Base-by-base conservation (phyloP, 2,329 filamentous ascomycete species). In the Microdochium paspali region DNA sequence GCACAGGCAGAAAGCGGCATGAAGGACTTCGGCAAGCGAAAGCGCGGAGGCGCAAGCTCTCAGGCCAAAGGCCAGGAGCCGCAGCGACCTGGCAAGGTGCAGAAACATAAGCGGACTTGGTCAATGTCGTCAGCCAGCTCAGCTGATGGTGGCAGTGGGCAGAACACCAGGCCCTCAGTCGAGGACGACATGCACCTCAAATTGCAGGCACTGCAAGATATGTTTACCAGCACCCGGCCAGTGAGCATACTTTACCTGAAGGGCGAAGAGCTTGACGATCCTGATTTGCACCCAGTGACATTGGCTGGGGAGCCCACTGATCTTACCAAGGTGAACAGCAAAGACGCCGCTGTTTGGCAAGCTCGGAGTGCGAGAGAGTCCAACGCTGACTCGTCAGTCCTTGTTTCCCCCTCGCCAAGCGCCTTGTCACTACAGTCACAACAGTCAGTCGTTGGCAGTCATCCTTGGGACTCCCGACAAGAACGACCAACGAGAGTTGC, bases 81-180 rank as follows among this genome's bases (percentile, higher is more conserved):
- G 60, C 67, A 82, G 62, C 73, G 87, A 48, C 82, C 85, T 2
- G 85, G 85, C n/a, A 95, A 95, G 64, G 79, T 87, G 1, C 79
- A 81, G 23, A 95, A 95, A 65, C 90, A 96, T 67, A 94, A 95
- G 66, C 76, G 91, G 50, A 95, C 90, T 0, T 96, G 90, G 90
- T 96, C 91, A 10, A 88, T 95, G 76, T 90, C 89, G 23, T 96
- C 91, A 5, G 70, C 79, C 26, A 82, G 81, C 59, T 85, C 82
- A 3, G 75, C 73, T 3, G 74, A 73, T 13, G 73, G 67, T 18
- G 56, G 58, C 10, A 55, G 51, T 20, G 69, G 66, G 3, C 64
- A 60, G 7, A 62, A 65, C 1, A 58, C 61, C 18, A 69, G 78
- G 21, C 59, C 71, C n/a, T 70, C 78, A 0, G 66, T 80, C 24